These are phyloP conservation scores for Coprinopsis cinerea DNA, from an alignment of 768 basidiomycete genomes.

Conservation along the genomic window DNA sequence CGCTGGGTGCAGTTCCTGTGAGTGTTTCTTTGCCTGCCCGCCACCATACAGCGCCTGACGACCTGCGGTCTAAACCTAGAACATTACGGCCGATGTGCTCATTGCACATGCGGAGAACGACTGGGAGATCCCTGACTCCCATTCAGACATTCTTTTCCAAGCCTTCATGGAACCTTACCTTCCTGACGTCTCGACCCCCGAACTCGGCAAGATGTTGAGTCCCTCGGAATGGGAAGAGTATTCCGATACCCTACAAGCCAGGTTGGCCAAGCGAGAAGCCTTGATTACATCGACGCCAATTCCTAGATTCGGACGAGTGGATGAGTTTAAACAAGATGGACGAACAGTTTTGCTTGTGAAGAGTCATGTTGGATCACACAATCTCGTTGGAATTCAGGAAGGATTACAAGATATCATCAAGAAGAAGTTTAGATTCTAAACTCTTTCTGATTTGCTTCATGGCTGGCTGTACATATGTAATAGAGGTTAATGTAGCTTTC, in stretches of 20 bases:
- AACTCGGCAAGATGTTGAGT: conserved; percentile 10
- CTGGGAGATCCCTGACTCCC: conserved; percentile 68
- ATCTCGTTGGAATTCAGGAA: conserved; percentile 57
- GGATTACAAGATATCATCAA: conserved; percentile 64
- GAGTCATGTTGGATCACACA: conserved; percentile 59
- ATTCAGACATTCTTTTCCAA: conserved; percentile 70
- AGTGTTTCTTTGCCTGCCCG: conserved; percentile 14
- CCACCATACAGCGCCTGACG: not conserved
- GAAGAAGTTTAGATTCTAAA: conserved; percentile 4
- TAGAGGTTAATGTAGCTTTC: too few relatives aligned
- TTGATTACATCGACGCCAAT: conserved; percentile 42
- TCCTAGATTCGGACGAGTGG: conserved; percentile 51
- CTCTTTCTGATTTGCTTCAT: not conserved
- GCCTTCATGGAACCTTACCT: conserved; percentile 62
- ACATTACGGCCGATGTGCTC: conserved; percentile 61
- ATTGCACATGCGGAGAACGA: conserved; percentile 79
- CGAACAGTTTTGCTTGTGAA: conserved; percentile 54
- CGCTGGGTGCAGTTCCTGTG: conserved; percentile 57
- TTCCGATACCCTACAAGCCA: conserved; percentile 30
- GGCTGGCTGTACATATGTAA: not conserved
- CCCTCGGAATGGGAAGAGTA: conserved; percentile 41
- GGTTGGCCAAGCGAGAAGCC: conserved; percentile 35
- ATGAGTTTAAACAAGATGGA: conserved; percentile 43
- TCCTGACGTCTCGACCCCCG: conserved; percentile 32
- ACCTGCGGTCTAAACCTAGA: conserved; percentile 32